Evolutionary conservation across 805 yeast species (phyloP).

Genomic region (Wickerhamomyces strasburgensis): DNA sequence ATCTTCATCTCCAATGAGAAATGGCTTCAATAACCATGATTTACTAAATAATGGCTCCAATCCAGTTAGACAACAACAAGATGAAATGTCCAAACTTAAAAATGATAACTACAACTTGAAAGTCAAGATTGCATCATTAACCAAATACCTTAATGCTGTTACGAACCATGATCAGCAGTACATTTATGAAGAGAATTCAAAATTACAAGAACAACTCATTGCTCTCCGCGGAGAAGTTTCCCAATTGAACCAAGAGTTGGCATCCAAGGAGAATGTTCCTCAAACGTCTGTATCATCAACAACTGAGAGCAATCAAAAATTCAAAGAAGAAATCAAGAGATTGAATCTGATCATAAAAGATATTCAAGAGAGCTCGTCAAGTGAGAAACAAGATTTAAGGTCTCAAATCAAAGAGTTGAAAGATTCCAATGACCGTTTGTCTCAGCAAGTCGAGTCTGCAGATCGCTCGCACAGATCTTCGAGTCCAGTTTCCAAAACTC

Average conservation of each 20-base stretch:
- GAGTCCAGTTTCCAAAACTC: slow-evolving; percentile 12
- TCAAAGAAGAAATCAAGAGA: slow-evolving; percentile 7
- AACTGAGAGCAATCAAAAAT: slow-evolving; percentile 5
- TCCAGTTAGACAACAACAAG: slow-evolving; percentile 29
- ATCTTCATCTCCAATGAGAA: slow-evolving; percentile 18
- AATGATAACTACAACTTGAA: slow-evolving; percentile 41
- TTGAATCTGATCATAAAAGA: slow-evolving; percentile 4
- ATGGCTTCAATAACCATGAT: slow-evolving; percentile 15
- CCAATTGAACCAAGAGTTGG: slow-evolving; percentile 20
- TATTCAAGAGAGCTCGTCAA: slow-evolving; percentile 1
- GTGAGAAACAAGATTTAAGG: background rate
- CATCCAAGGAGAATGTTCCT: slow-evolving; percentile 2
- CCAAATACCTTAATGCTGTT: slow-evolving; percentile 33
- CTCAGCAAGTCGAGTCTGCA: background rate
- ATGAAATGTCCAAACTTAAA: slow-evolving; percentile 28
- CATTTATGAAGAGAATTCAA: slow-evolving; percentile 34
- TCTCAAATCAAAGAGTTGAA: slow-evolving; percentile 11
- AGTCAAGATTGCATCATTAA: slow-evolving; percentile 37
- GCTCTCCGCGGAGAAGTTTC: slow-evolving; percentile 19
- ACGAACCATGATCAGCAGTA: slow-evolving; percentile 36
- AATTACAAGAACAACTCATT: slow-evolving; percentile 24
- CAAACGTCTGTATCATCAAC: background rate
- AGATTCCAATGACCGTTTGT: slow-evolving; percentile 7
- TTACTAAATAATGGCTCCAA: slow-evolving; percentile 24
- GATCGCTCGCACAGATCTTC: slow-evolving; percentile 4